Evolutionary conservation across 352 stramenopile genomes (phyloP).

Genomic region (Globisporangium cederbergense): DNA sequence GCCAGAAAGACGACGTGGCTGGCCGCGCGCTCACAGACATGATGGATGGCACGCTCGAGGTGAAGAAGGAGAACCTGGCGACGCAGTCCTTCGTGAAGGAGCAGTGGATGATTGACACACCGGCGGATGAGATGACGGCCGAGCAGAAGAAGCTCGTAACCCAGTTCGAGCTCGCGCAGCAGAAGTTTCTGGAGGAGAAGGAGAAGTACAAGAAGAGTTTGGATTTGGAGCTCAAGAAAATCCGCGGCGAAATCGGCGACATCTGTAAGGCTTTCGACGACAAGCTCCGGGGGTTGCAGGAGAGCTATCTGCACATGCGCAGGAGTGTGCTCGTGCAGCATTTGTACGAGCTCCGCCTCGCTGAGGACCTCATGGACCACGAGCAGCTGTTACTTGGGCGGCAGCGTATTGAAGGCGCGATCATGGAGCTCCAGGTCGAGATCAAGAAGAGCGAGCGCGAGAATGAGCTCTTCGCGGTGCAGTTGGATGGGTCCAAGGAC

Average conservation of each 20-base stretch:
- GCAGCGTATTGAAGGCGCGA: conserved; percentile 24
- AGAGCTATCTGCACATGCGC: conserved; percentile 56
- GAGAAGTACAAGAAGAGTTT: conserved; percentile 90
- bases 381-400: conserved; percentile 43
- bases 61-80: conserved; percentile 77
- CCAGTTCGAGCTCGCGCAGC: conserved; percentile 59
- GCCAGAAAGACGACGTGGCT: conserved; percentile 80
- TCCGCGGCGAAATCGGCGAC: conserved; percentile 76
- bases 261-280: conserved; percentile 86
- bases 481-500: conserved; percentile 56
- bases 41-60: conserved; percentile 93
- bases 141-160: conserved; percentile 74
- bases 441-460: conserved; percentile 34
- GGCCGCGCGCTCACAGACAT: conserved; percentile 86
- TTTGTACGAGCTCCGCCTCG: conserved; percentile 65
- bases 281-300: conserved; percentile 53
- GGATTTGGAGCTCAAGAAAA: conserved; percentile 87
- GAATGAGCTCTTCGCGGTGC: conserved; percentile 41
- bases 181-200: conserved; percentile 82
- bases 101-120: conserved; percentile 85
- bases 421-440: conserved; percentile 18
- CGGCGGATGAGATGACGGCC: conserved; percentile 70
- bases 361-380: conserved; percentile 42
- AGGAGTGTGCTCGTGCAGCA: conserved; percentile 59
- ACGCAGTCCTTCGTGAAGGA: conserved; percentile 69